A percentile compares a stretch with the other conserved stretches of the same genome.
Evolutionary conservation across 2,329 filamentous ascomycete species (phyloP).

Genomic region (Epicoccum sorghinum): DNA sequence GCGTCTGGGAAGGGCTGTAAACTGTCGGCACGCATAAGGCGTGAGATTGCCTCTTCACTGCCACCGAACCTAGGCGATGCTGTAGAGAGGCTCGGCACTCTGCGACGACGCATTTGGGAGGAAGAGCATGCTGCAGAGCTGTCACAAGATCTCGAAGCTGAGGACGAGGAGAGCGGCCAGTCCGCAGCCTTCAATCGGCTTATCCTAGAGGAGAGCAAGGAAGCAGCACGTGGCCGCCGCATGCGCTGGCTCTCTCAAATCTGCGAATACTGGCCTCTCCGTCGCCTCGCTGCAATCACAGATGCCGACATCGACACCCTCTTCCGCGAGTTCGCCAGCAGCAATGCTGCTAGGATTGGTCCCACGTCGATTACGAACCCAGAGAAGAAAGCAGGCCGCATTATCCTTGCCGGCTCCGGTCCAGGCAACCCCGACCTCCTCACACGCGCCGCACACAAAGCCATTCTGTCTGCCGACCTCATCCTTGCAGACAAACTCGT

Average conservation of each 20-base stretch:
- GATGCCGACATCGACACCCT: slow-evolving; percentile 80
- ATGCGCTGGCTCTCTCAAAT: slow-evolving; percentile 95
- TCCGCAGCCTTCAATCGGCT: slow-evolving; percentile 83
- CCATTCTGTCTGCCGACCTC: slow-evolving; percentile 76
- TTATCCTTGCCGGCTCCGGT: slow-evolving; percentile 89
- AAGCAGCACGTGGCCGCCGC: slow-evolving; percentile 76
- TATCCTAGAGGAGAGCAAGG: slow-evolving; percentile 73
- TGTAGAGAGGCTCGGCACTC: slow-evolving; percentile 74
- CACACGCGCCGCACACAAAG: slow-evolving; percentile 79
- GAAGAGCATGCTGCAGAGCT: slow-evolving; percentile 58
- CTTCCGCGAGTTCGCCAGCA: slow-evolving; percentile 70
- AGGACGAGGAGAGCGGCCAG: slow-evolving; percentile 73
- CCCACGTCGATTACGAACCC: slow-evolving; percentile 22
- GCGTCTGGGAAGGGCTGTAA: slow-evolving; percentile 96
- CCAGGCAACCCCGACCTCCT: slow-evolving; percentile 92
- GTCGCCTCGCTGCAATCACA: slow-evolving; percentile 76
- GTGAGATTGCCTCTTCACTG: slow-evolving; percentile 83
- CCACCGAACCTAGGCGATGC: slow-evolving; percentile 77
- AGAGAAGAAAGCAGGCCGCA: slow-evolving; percentile 62
- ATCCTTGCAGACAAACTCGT: slow-evolving; percentile 87
- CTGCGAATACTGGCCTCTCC: slow-evolving; percentile 97
- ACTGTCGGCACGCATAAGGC: slow-evolving; percentile 83
- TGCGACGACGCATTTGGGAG: slow-evolving; percentile 50
- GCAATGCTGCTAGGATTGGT: slow-evolving; percentile 43
- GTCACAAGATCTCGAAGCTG: slow-evolving; percentile 54